Percentiles rank a stretch among this genome's conserved stretches.
Conservation (phyloP, 768 basidiomycete species). For the Tylopilus sp. region DNA sequence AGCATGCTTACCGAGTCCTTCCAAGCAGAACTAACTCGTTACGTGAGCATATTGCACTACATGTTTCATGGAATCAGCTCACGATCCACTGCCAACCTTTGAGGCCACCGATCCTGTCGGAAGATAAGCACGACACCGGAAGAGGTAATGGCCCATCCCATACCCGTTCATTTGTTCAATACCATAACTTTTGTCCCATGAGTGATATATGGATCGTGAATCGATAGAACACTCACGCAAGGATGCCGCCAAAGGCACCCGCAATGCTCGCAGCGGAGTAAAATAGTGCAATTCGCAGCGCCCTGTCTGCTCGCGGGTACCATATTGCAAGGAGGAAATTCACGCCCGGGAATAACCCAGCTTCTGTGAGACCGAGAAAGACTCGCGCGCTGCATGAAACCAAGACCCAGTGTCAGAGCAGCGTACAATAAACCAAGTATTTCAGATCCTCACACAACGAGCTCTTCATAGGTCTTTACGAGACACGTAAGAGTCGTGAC, state of each 20-base stretch:
- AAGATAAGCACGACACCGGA: neutral
- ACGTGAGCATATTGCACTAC: conserved; percentile 4
- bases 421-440: neutral
- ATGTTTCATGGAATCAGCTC: conserved; percentile 9
- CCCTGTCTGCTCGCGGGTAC: conserved; percentile 58
- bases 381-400: conserved; percentile 30
- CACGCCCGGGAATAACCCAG: conserved; percentile 40
- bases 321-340: conserved; percentile 50
- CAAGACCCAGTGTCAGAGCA: neutral
- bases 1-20: conserved; percentile 23
- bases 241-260: conserved; percentile 49
- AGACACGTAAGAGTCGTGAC: conserved; percentile 37
- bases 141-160: conserved; percentile 17
- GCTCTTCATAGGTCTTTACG: conserved; percentile 30
- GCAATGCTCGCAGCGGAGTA: conserved; percentile 58
- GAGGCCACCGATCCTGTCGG: conserved; percentile 25
- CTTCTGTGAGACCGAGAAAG: conserved; percentile 47
- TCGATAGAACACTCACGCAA: conserved; percentile 34
- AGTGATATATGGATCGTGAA: neutral
- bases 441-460: conserved; percentile 27
- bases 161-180: conserved; percentile 35
- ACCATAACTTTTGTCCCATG: conserved; percentile 28
- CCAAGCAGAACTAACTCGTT: conserved; percentile 28
- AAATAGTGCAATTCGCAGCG: conserved; percentile 56
- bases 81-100: conserved; percentile 41